A percentile compares a stretch with the other conserved stretches of the same genome.
Conservation (phyloP, 2,329 filamentous ascomycete genomes). For the Xylogone sp. region DNA sequence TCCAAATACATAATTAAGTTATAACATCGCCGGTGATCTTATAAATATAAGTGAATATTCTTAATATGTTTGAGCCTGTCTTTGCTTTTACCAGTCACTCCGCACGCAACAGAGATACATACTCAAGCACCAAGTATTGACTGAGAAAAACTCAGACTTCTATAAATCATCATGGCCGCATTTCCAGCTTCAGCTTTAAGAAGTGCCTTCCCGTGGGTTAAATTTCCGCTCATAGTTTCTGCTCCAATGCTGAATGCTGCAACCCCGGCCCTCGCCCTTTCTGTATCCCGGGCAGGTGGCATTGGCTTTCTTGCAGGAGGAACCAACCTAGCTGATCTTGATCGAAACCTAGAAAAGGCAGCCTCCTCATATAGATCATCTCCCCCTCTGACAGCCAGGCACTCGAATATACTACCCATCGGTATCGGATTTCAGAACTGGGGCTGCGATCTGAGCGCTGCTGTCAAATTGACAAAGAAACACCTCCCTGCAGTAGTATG, state of each 20-base stretch:
- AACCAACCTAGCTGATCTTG: constrained; percentile 20
- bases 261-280: constrained; percentile 50
- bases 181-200: too few species aligned
- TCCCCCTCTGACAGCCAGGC: neutral
- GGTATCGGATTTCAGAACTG: constrained; percentile 42
- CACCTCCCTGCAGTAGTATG: constrained; percentile 34
- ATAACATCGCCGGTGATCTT: too few species aligned
- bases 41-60: too few species aligned
- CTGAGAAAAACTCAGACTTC: too few species aligned
- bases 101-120: too few species aligned
- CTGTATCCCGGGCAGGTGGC: constrained; percentile 53
- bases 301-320: constrained; percentile 41
- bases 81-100: too few species aligned
- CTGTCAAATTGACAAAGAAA: constrained; percentile 24
- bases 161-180: too few species aligned
- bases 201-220: constrained; percentile 45
- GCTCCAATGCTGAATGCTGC: constrained; percentile 67
- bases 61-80: too few species aligned
- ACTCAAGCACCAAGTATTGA: too few species aligned
- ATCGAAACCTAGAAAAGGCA: constrained; percentile 19
- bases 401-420: constrained; percentile 31
- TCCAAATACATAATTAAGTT: too few species aligned
- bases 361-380: constrained; percentile 6
- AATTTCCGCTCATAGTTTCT: constrained; percentile 52
- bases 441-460: constrained; percentile 33